These are phyloP conservation scores for Ballota nigra DNA, from an alignment of 257 asterid genomes.

Conservation along the genomic window DNA sequence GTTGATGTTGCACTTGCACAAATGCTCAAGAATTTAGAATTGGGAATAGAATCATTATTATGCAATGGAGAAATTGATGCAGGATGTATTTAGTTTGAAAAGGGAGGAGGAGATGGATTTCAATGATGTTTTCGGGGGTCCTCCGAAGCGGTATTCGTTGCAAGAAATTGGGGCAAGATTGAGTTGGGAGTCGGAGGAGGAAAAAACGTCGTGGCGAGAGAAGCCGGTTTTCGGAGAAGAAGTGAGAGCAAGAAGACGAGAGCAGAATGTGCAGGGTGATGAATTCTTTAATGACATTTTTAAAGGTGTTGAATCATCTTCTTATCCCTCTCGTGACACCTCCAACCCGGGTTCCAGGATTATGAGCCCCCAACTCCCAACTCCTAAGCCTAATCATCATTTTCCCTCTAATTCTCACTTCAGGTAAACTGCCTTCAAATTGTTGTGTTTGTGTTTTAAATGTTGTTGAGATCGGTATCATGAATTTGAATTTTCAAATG, in stretches of 20 bases:
- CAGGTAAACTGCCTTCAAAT: slow-evolving; percentile 35
- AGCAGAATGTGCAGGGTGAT: slow-evolving; percentile 25
- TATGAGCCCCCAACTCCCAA: slow-evolving; percentile 68
- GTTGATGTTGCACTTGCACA: neutral
- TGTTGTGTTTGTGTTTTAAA: too few relatives aligned
- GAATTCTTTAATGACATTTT: slow-evolving; percentile 83
- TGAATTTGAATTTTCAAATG: too few relatives aligned
- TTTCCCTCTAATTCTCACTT: slow-evolving; percentile 56
- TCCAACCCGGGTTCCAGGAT: slow-evolving; percentile 50
- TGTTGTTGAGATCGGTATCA: too few relatives aligned
- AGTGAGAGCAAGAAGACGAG: slow-evolving; percentile 36
- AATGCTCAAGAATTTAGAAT: neutral
- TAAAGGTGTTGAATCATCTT: slow-evolving; percentile 45
- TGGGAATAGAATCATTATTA: too few relatives aligned
- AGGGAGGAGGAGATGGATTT: slow-evolving; percentile 52
- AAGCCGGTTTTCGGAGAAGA: slow-evolving; percentile 79
- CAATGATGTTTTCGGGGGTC: slow-evolving; percentile 89
- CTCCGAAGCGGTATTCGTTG: slow-evolving; percentile 75
- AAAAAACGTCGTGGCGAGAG: slow-evolving; percentile 30
- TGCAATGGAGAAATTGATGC: slow-evolving; percentile 54
- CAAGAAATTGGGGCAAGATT: slow-evolving; percentile 66
- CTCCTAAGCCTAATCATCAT: slow-evolving; percentile 47
- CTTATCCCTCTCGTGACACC: slow-evolving; percentile 37
- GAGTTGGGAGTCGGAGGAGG: slow-evolving; percentile 57
- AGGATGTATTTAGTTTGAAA: slow-evolving; percentile 28